phyloP scores from a whole-genome alignment of 2,329 filamentous ascomycete genomes.

The Anisogramma anomala region DNA sequence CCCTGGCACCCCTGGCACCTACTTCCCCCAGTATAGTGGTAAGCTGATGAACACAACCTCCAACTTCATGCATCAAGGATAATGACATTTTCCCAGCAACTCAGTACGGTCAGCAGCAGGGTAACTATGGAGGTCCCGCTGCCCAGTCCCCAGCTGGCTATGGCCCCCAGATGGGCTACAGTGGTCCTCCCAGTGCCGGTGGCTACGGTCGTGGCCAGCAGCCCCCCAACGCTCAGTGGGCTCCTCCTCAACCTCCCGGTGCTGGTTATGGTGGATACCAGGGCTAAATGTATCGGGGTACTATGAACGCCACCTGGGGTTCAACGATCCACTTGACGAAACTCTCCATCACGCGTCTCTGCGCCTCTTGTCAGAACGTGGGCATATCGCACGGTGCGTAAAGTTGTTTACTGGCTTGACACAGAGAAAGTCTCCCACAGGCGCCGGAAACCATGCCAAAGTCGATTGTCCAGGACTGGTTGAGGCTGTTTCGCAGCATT shows the following conservation, averaged over 20 bases:
- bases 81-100: slow-evolving; percentile 44
- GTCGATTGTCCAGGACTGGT: no score
- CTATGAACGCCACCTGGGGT: not conserved
- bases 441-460: no score
- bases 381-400: slow-evolving; percentile 4
- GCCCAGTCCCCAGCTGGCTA: slow-evolving; percentile 51
- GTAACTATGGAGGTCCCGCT: slow-evolving; percentile 48
- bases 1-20: slow-evolving; percentile 65
- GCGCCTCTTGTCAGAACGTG: not conserved
- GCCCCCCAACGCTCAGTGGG: slow-evolving; percentile 45
- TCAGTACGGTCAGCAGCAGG: slow-evolving; percentile 55
- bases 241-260: slow-evolving; percentile 38
- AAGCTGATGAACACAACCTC: slow-evolving; percentile 25
- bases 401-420: not conserved
- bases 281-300: slow-evolving; percentile 29
- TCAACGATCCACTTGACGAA: not conserved
- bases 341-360: not conserved
- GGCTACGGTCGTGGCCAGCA: slow-evolving; percentile 71
- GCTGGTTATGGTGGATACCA: slow-evolving; percentile 55
- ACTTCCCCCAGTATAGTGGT: slow-evolving; percentile 91
- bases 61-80: not conserved
- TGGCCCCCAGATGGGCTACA: slow-evolving; percentile 61
- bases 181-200: slow-evolving; percentile 62
- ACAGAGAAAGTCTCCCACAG: slow-evolving; percentile 1
- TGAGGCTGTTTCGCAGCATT: slow-evolving; percentile 2